Base-by-base conservation (phyloP, 164 flowering plant genomes). In the Macadamia integrifolia region DNA sequence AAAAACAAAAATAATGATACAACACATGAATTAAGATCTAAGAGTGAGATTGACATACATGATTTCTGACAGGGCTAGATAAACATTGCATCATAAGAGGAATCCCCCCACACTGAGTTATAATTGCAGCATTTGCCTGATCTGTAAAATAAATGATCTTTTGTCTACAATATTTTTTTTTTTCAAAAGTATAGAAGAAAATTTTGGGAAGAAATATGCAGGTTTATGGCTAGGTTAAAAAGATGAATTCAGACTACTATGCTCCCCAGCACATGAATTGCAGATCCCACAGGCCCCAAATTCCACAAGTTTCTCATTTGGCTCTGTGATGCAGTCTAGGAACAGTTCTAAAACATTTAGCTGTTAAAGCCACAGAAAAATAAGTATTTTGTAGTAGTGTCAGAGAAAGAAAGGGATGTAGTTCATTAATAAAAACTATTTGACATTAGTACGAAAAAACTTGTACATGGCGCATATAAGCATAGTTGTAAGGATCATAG, bases 271-370 rank as follows among this genome's bases (percentile, higher is more conserved):
- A 81, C 87, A 88, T 65, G 91, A 76, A 74, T 94, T 92, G 79
- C 93, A 94, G 65, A 94, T 80, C 64, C 97, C 97, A 60, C 96
- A 96, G 62, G 79, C 61, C 9, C 92, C 97, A 80, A 92, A 92
- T 79, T 92, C 97, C 40, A 92, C 84, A 49, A 90, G 93, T 79
- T 82, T 88, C 81, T 91, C 98, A 75, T 90, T 88, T 65, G 89
- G 92, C 80, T 94, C 97, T 0, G 97, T 90, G 46, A 90, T 75
- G 82, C 98, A 92, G 82, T 92, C 98, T 10, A 94, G 74, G 75
- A 94, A 94, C 64, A 90, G 92, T 79, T 92, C 97, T 84, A 92
- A 69, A 61, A 90, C 92, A 80, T 94, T 94, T 71, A 92, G 95
- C 93, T 92, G 90, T 62, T 72, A 10, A 6, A 29, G 40, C 9